Evolutionary conservation across 306 rosid species (phyloP), one percentile per base, ranked within the genome.

Genomic region (Comarum palustre): DNA sequence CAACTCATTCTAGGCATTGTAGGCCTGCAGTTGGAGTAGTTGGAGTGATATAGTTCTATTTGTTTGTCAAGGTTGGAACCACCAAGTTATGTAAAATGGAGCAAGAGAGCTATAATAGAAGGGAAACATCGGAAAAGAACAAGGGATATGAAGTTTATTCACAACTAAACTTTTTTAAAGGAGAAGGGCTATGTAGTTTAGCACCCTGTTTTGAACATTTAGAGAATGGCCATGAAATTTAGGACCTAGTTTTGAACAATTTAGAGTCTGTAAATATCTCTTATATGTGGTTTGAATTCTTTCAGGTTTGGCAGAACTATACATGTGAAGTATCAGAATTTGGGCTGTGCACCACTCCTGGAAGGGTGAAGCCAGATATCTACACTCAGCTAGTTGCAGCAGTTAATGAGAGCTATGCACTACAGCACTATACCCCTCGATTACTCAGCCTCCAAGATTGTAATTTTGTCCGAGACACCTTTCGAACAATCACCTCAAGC

Each of bases 381-480:
- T 91, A 88, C 77, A 25, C 59, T 14, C 93, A 94, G 85, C 74
- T 94, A 76, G 87, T 80, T 67, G 89, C 87, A 16, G 99, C 99
- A 3, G 91, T 85, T 16, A 91, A 89, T 1, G 99, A 86, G 83
- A 91, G 96, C 83, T 91, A 91, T 76, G 99, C 96, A 24, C 92
- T 94, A 47, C 86, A 94, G 75, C 96, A 94, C 83, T 94, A 94
- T 69, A 78, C 97, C 14, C 97, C 99, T 14, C 89, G 81, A 9
- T 79, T 94, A 63, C 90, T 94, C 27, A 87, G 88, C 81, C 86
- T 94, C 75, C 99, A 94, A 82, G 81, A 94, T 61, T 94, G 99
- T 79, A 88, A 94, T 82, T 94, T 94, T 79, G 99, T 94, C 13
- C 84, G 97, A 70, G 91, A 91, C 6, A 85, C 99, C 2, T 91